Base-by-base conservation (phyloP, 345 rosid genomes). In the Angophora floribunda region DNA sequence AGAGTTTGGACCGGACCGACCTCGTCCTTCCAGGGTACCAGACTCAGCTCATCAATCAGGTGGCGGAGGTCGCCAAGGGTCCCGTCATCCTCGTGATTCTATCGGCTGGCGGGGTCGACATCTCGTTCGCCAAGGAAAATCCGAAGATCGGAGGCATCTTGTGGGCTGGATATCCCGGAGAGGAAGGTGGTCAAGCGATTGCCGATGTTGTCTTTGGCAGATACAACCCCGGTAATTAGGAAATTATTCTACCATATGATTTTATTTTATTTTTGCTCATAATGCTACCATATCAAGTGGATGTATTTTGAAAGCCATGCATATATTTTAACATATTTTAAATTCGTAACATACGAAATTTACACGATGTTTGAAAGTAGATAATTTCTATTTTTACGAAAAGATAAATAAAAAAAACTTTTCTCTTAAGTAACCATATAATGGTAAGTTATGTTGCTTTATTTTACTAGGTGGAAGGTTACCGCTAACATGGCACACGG, bases 81-180 rank as follows among this genome's bases (percentile, higher is more conserved):
- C 95, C 96, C 0, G 93, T 95, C 15, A 79, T 95, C 89, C 92
- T 95, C 86, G 98, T 95, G 12, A 89, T 96, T 45, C 90, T 95
- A 94, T 90, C 96, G 2, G 97, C 91, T 0, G 97, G 95, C 24
- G 93, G 94, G 3, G 85, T 96, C 1, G 98, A 95, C 87, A 90
- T 96, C 63, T 87, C 92, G 1, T 95, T 94, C 24, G 93, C 93
- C n/a, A 92, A 90, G 88, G 45, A 85, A 4, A 90, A 93, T 44
- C 26, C 36, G 2, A 92, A 92, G 7, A 91, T 95, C 44, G 41
- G 86, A 2, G 91, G 92, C 30, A 92, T 95, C 51, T 51, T 95
- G 50, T 96, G 98, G 97, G 98, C 92, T 16, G 97, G 97, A 45
- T 94, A 93, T 55, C 98, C 99, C 15, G 99, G 97, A 82, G 92